A percentile compares a stretch with the other conserved stretches of the same genome.
Conservation (phyloP, 495 filamentous ascomycete species). For the Lasiosphaeriaceae sp. region DNA sequence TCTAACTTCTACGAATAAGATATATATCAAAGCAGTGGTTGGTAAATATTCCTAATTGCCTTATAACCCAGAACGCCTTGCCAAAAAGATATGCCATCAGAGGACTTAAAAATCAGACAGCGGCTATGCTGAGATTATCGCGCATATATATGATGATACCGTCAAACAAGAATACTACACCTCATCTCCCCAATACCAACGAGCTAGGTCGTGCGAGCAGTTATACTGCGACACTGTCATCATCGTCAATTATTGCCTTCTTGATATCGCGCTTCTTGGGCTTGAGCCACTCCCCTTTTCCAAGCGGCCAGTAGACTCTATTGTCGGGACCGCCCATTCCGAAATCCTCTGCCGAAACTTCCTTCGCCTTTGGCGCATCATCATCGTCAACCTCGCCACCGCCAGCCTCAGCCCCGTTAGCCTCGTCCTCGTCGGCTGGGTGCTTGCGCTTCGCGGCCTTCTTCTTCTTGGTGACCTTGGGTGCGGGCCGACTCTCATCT, state of each 20-base stretch:
- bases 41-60: too few species aligned
- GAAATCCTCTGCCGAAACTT: constrained; percentile 66
- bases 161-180: too few species aligned
- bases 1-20: too few species aligned
- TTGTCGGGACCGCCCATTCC: constrained; percentile 86
- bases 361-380: constrained; percentile 23
- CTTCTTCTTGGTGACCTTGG: constrained; percentile 51
- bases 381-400: constrained; percentile 42
- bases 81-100: too few species aligned
- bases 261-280: constrained; percentile 69
- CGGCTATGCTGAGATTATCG: too few species aligned
- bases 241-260: constrained; percentile 28
- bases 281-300: constrained; percentile 86
- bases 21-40: too few species aligned
- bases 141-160: too few species aligned
- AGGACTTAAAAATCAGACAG: too few species aligned
- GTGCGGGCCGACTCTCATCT: constrained; percentile 69
- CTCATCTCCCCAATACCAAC: too few species aligned
- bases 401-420: constrained; percentile 36
- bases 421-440: constrained; percentile 25
- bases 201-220: too few species aligned
- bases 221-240: not conserved
- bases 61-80: too few species aligned
- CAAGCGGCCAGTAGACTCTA: constrained; percentile 87
- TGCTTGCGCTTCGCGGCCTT: constrained; percentile 21